Evolutionary conservation across 306 rosid species (phyloP), one percentile per base, ranked within the genome.

Genomic region (Senna siamea): DNA sequence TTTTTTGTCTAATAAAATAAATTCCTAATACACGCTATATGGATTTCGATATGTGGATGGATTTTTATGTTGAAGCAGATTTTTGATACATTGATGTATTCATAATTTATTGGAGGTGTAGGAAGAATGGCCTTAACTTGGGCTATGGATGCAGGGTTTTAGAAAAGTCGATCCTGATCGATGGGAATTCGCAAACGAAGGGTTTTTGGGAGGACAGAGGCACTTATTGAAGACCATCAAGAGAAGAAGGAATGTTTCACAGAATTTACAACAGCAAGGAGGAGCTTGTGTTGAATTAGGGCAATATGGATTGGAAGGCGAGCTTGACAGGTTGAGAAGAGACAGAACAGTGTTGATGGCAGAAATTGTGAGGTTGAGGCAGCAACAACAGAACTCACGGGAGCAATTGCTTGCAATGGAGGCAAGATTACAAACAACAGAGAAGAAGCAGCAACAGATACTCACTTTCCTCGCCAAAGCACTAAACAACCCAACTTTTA

Each of bases 171-270:
- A 95, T 85, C 93, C 97, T 3, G 99, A 95, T 76, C 78, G 95
- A 53, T 95, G 98, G 99, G 99, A 95, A 67, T 95, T 95, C 20
- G 99, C 98, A 2, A 90, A 95, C 35, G 93, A 90, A 72, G 98
- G 99, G 44, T 95, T 95, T 76, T 80, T 95, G 20, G 93, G 90
- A 20, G 99, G 98, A 28, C 98, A 95, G 80, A 85, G 71, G 72
- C 84, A 87, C 30, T 66, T 92, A 23, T 69, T 95, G 75, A 95
- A 80, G 86, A 92, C 86, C 6, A 92, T 95, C 15, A 95, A 86
- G 89, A 87, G 99, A 75, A 95, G 98, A 75, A 88, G 99, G 52
- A 83, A 92, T 56, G 88, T 85, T 6, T 28, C 88, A 0, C 93
- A 82, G 70, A 38, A 64, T 48, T 2, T 63, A 38, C 86, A 74